phyloP scores from a whole-genome alignment of 805 yeast genomes.

The Teunomyces stri region DNA sequence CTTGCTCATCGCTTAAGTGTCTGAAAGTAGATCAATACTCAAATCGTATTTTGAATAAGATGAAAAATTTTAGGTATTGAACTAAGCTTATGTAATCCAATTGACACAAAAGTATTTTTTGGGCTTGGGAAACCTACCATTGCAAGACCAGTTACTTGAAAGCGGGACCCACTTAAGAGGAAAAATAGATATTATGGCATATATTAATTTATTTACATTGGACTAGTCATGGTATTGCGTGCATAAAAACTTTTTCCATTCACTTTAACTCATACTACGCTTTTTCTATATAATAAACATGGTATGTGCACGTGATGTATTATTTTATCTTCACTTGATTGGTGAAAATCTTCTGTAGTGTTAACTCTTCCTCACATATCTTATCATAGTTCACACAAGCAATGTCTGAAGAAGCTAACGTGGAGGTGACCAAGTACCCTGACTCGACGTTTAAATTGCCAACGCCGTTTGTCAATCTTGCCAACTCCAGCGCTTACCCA shows the following conservation, averaged over 20 bases:
- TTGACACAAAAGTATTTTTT: not conserved
- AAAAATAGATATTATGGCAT: too few relatives aligned
- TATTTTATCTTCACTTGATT: conserved; percentile 5
- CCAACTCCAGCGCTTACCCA: conserved; percentile 42
- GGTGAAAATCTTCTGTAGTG: conserved; percentile 1
- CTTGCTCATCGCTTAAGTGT: conserved; percentile 24
- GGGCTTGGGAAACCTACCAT: not conserved
- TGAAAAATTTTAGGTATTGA: conserved; percentile 1
- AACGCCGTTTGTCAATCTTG: conserved; percentile 38
- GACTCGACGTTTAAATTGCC: conserved; percentile 42
- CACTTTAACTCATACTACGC: too few relatives aligned
- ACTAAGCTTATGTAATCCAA: not conserved
- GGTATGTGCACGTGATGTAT: conserved; percentile 1
- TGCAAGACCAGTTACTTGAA: too few relatives aligned
- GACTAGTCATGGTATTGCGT: too few relatives aligned
- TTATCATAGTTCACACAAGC: conserved; percentile 4
- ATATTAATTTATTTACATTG: too few relatives aligned
- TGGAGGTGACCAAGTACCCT: conserved; percentile 19
- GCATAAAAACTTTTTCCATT: too few relatives aligned
- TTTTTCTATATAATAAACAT: not conserved
- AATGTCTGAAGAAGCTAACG: conserved; percentile 11
- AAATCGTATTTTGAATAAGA: not conserved
- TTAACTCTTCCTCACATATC: not conserved
- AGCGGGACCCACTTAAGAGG: too few relatives aligned
- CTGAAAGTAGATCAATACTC: not conserved